Base-by-base conservation (phyloP, 2,329 filamentous ascomycete species). In the Epichloe aotearoae region DNA sequence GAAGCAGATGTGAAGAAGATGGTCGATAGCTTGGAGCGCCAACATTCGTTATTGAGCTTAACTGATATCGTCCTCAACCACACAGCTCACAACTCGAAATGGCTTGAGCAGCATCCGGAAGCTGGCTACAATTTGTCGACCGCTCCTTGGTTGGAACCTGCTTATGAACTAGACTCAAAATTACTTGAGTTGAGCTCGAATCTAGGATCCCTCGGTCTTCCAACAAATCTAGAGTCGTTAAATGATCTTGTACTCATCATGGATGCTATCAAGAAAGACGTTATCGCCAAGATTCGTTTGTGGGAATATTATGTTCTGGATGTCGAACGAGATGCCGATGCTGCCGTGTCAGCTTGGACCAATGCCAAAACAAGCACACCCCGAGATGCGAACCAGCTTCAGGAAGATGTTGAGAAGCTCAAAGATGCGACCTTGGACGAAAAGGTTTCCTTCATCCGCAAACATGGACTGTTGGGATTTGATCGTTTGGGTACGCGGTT, bases 41-140 rank as follows among this genome's bases (percentile, higher is more conserved):
- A 95, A 49, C 83, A 94, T 66, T 86, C 86, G 2, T 73, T 98
- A 50, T 74, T 98, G 51, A 88, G 87, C 54, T 69, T 98, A 70
- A 96, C 91, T 1, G 93, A 98, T 65, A 91, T 98, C 54, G 94
- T 98, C 43, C 89, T 93, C 74, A 98, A 98, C 63, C 93, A 98
- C 70, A 98, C 93, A 4, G 91, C 93, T 6, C 80, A 96, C 71
- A 97, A 97, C 69, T 94, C 86, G 68, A 80, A 84, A 60, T 98
- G 93, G 93, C 77, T 98, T 11, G 77, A 94, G 63, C 85, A 94
- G 53, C 91, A 98, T 62, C 93, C 94, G 0, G 93, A 98, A 59
- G 86, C 89, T 43, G 93, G 93, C 15, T 98, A 98, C 75, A 98
- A 94, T 64, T 73, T 95, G 56, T 82, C 83, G 40, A 97, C 91